Percentiles rank a stretch among this genome's conserved stretches.
These are phyloP conservation scores for Annona cherimola DNA, from an alignment of 164 flowering plant genomes.

Conservation along the genomic window DNA sequence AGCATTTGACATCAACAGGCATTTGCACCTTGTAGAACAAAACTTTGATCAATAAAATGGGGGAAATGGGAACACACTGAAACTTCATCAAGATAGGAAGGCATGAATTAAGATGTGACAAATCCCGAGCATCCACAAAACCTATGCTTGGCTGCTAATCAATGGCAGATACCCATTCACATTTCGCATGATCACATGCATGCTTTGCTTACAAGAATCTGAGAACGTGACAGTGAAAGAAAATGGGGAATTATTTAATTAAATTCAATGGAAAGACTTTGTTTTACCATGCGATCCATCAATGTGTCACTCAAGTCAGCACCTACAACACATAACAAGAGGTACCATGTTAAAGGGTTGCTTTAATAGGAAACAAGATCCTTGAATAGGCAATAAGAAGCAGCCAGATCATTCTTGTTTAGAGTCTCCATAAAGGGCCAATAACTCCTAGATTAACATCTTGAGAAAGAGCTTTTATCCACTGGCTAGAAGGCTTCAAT, in stretches of 20 bases:
- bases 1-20: too few relatives aligned
- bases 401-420: not conserved
- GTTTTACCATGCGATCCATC: slow-evolving; percentile 96
- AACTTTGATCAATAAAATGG: not conserved
- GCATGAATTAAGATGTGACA: not conserved
- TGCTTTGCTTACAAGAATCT: not conserved
- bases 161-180: not conserved
- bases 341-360: slow-evolving; percentile 3
- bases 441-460: not conserved
- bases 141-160: not conserved
- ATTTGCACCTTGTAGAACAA: not conserved
- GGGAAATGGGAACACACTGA: not conserved
- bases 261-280: not conserved
- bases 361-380: not conserved
- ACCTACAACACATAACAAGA: slow-evolving; percentile 36
- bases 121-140: not conserved
- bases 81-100: not conserved
- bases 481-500: too few relatives aligned
- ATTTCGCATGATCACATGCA: not conserved
- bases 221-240: not conserved
- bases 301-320: slow-evolving; percentile 97
- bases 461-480: too few relatives aligned
- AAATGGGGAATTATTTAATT: not conserved
- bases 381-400: not conserved
- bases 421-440: not conserved